Evolutionary conservation across 768 basidiomycete species (phyloP).

Genomic region (Calocera viscosa): DNA sequence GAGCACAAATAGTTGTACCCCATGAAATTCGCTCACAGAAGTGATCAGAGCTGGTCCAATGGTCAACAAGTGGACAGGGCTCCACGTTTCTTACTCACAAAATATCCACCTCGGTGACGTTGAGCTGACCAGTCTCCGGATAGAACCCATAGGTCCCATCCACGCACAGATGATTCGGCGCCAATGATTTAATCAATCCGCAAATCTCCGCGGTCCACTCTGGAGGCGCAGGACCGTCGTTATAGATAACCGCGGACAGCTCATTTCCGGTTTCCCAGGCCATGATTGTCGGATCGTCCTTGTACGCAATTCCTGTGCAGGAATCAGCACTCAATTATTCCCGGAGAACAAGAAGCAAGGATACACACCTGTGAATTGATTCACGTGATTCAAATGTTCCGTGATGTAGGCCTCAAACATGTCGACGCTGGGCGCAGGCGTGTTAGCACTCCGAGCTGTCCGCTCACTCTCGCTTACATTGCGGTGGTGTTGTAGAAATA

Average conservation of each 20-base stretch:
- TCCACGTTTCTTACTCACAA: too few relatives aligned
- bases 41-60: slow-evolving; percentile 19
- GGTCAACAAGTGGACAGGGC: too few relatives aligned
- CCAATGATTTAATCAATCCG: slow-evolving; percentile 21
- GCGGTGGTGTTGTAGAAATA: slow-evolving; percentile 21
- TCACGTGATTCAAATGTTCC: slow-evolving; percentile 23
- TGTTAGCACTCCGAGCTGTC: neutral
- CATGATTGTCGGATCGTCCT: slow-evolving; percentile 25
- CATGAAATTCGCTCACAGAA: slow-evolving; percentile 11
- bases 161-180: slow-evolving; percentile 21
- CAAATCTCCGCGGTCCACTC: slow-evolving; percentile 22
- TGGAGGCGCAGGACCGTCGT: slow-evolving; percentile 22
- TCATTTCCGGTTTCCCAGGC: slow-evolving; percentile 27
- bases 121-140: slow-evolving; percentile 16
- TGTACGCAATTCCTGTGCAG: slow-evolving; percentile 23
- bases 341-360: too few relatives aligned
- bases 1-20: neutral
- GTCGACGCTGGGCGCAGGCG: slow-evolving; percentile 8
- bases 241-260: slow-evolving; percentile 20
- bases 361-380: too few relatives aligned
- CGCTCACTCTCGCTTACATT: slow-evolving; percentile 6
- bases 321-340: too few relatives aligned
- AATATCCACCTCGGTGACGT: slow-evolving; percentile 17
- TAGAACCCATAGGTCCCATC: slow-evolving; percentile 22
- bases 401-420: slow-evolving; percentile 23